Evolutionary conservation across 2,329 filamentous ascomycete genomes (phyloP), one percentile per base, ranked within the genome.

Genomic region (Metarhizium rileyi): DNA sequence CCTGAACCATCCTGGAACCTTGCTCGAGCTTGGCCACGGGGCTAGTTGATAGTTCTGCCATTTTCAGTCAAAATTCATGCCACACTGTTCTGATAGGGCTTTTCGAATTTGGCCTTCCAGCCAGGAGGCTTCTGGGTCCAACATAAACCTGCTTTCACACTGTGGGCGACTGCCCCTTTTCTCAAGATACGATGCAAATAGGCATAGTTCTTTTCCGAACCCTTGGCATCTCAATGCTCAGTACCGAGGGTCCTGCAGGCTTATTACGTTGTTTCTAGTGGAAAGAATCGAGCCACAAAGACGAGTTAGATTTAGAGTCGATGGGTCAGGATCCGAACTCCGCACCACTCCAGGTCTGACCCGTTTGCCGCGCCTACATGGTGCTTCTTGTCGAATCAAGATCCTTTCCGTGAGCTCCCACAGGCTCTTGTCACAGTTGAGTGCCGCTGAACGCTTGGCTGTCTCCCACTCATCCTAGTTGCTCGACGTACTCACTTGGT

Each of bases 301-400:
- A 43, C 46, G 25, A 42, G 8, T 33, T 33, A 23, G 20, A 43
- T 20, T 50, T 33, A 33, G 36, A 41, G 35, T 25, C 41, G 25
- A 38, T 46, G 48, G 42, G 48, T 33, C 48, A 44, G 48, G 48
- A 50, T 28, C 40, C 42, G 26, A 46, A 50, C 48, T 50, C 48
- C 48, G 44, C 48, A 36, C 43, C 27, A 30, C 43, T 46, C 43
- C 48, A 50, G n/a, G 12, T 46, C 41, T 41, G 23, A 46, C 48
- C 42, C 43, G 42, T 30, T 30, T 45, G 18, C 42, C 4, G 18
- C 43, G 28, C n/a, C 18, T 38, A 27, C 23, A 50, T 44, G 33
- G 42, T 50, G 36, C 33, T 12, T 40, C 8, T 40, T 40, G 47
- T 45, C 47, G 25, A 33, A 49, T 49, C 42, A 44, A 30, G 30